Evolutionary conservation across 2,329 filamentous ascomycete genomes (phyloP).

Genomic region (Celoporthe dispersa): DNA sequence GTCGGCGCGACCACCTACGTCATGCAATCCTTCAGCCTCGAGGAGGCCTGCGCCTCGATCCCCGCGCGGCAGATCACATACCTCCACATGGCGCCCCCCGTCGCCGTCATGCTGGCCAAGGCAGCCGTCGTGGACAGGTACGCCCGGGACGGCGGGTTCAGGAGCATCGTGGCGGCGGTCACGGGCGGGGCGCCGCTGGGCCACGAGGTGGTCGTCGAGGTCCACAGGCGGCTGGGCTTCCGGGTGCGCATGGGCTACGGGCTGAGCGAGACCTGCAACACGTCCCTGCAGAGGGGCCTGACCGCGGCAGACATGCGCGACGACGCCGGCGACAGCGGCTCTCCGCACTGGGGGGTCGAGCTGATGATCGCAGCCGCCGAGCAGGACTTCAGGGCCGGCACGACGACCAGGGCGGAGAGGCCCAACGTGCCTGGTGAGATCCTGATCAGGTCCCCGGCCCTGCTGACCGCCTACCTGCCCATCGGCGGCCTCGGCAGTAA

Average conservation of each 20-base stretch:
- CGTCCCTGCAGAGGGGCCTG: conserved; percentile 63
- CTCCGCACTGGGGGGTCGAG: conserved; percentile 69
- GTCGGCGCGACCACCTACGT: conserved; percentile 64
- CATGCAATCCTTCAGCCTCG: conserved; percentile 72
- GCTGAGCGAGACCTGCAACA: conserved; percentile 74
- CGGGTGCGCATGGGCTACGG: conserved; percentile 67
- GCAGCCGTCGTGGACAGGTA: conserved; percentile 68
- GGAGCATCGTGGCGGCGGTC: conserved; percentile 55
- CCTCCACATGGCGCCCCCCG: conserved; percentile 69
- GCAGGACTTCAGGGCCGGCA: conserved; percentile 36
- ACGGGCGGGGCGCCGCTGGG: conserved; percentile 69
- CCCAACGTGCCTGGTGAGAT: conserved; percentile 65
- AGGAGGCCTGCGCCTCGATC: conserved; percentile 64
- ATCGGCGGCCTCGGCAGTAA: conserved; percentile 47
- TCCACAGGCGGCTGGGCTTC: conserved; percentile 63
- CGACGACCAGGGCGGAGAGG: conserved; percentile 43
- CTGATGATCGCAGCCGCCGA: conserved; percentile 64
- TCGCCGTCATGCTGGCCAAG: conserved; percentile 71
- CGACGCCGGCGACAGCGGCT: conserved; percentile 63
- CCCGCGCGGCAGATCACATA: conserved; percentile 67
- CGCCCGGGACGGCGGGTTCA: conserved; percentile 52
- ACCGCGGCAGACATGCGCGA: conserved; percentile 49
- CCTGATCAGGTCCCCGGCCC: conserved; percentile 64
- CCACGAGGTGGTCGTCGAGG: conserved; percentile 59
- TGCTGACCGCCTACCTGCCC: conserved; percentile 72